Evolutionary conservation across 2,329 filamentous ascomycete species (phyloP), one percentile per base, ranked within the genome.

Genomic region (Alternaria gaisen): DNA sequence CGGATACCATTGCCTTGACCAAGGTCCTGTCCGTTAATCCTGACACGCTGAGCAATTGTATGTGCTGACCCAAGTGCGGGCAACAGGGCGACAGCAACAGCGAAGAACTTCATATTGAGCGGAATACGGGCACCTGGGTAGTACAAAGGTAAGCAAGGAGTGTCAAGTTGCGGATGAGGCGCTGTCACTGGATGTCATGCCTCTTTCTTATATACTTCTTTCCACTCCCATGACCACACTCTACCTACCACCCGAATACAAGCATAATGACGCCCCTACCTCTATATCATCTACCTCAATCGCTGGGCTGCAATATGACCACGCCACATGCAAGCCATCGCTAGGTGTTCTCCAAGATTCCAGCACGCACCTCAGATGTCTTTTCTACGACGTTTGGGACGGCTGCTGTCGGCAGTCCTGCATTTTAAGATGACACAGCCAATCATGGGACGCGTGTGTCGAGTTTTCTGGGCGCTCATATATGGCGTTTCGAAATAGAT

Each of bases 1-100:
- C 84, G 81, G 55, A 86, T 80, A 14, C 83, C 84, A 61, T 79
- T 80, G 30, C 84, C 79, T 64, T 83, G 80, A 53, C 83, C 84
- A 65, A 84, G 79, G 63, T 86, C 83, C 20, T 74, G 77, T 22
- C 64, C 68, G 43, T 73, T 73, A 36, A 73, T 61, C n/a, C 71
- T 69, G 48, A 87, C 77, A 26, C 77, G 77, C 66, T 83, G 81
- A 63, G 82, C 82, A 67, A 83, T 82, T 51, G 76, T 71, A 63
- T 84, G 82, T 38, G 77, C 80, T 9, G 76, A 72, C 42, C 72
- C 63, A 28, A 78, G 72, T 41, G 71, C 69, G 52, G 77, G 74
- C 9, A 78, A 69, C 28, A 76, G 62, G 18, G 73, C 64, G 38
- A 69, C 52, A 36, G 71, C 60, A 26, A 63, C 55, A 24, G 68